These are phyloP conservation scores for Pilatotrama ljubarskyi DNA, from an alignment of 768 basidiomycete genomes.

Conservation along the genomic window DNA sequence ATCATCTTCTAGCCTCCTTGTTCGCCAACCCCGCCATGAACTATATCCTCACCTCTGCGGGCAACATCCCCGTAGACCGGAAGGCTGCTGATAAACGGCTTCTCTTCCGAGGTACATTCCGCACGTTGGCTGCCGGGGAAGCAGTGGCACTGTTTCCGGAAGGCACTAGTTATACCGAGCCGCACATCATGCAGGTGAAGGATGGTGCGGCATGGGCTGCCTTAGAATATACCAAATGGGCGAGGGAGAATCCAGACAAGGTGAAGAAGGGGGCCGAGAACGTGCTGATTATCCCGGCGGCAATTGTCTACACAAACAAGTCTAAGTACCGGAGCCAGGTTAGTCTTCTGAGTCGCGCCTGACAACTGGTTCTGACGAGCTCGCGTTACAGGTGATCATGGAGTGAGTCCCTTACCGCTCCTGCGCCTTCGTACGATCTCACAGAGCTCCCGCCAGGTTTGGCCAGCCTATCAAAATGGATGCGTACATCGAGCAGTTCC, in stretches of 20 bases:
- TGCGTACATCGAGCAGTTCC: slow-evolving; percentile 74
- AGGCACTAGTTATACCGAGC: slow-evolving; percentile 92
- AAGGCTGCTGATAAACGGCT: slow-evolving; percentile 90
- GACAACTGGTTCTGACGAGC: slow-evolving; percentile 1
- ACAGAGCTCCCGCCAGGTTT: slow-evolving; percentile 52
- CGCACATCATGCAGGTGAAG: slow-evolving; percentile 87
- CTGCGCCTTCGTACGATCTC: background rate
- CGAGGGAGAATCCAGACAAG: slow-evolving; percentile 52
- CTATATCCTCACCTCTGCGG: slow-evolving; percentile 80
- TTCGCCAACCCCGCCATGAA: slow-evolving; percentile 77
- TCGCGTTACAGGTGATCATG: slow-evolving; percentile 58
- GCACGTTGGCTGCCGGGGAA: slow-evolving; percentile 74
- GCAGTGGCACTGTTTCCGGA: slow-evolving; percentile 94
- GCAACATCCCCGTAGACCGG: slow-evolving; percentile 97
- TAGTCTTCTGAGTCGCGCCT: slow-evolving; percentile 33
- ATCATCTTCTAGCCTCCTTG: slow-evolving; percentile 55
- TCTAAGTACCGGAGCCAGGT: slow-evolving; percentile 91
- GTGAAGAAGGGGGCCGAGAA: slow-evolving; percentile 39
- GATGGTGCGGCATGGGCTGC: slow-evolving; percentile 96
- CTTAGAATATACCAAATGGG: slow-evolving; percentile 87
- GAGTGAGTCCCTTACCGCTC: slow-evolving; percentile 47
- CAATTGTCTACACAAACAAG: slow-evolving; percentile 95
- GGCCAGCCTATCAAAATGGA: slow-evolving; percentile 79
- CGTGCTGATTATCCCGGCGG: slow-evolving; percentile 74
- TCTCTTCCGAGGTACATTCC: slow-evolving; percentile 87